A percentile compares a stretch with the other conserved stretches of the same genome.
phyloP scores from a whole-genome alignment of 2,329 filamentous ascomycete genomes.

The Aureobasidium musti region DNA sequence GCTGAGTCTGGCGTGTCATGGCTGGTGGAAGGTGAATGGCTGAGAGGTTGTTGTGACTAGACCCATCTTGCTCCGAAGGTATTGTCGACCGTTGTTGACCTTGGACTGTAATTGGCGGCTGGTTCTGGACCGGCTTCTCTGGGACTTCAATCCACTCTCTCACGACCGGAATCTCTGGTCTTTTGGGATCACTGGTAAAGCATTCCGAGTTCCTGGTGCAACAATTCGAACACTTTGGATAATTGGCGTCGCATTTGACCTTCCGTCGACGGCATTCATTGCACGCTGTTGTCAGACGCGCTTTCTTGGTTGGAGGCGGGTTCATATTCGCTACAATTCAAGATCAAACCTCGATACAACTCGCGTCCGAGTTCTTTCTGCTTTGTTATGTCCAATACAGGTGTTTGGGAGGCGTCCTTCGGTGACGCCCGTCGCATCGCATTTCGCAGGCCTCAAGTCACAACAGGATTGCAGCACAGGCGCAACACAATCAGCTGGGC shows the following conservation, averaged over 20 bases:
- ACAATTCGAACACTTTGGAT: conserved; percentile 28
- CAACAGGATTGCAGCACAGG: neutral
- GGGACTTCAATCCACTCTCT: conserved; percentile 15
- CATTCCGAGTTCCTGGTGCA: conserved; percentile 23
- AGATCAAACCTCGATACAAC: neutral
- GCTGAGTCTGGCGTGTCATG: neutral
- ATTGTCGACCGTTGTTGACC: neutral
- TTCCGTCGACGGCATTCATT: conserved; percentile 30
- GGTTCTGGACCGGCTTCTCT: neutral
- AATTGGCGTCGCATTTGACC: conserved; percentile 31
- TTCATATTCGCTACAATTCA: neutral
- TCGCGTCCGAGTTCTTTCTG: neutral
- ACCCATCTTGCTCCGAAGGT: neutral
- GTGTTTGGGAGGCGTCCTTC: neutral
- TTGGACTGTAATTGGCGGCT: neutral
- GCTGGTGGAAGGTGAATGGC: neutral
- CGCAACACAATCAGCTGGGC: too few relatives aligned
- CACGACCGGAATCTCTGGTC: conserved; percentile 12
- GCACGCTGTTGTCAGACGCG: conserved; percentile 27
- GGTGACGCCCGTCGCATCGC: neutral
- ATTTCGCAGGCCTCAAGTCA: neutral
- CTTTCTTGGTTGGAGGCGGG: conserved; percentile 20
- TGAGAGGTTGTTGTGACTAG: neutral
- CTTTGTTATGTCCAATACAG: neutral
- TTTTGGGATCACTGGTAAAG: conserved; percentile 26